These are phyloP conservation scores for Cryptococcus sp. DNA, from an alignment of 1,284 basidiomycete species.

Conservation along the genomic window DNA sequence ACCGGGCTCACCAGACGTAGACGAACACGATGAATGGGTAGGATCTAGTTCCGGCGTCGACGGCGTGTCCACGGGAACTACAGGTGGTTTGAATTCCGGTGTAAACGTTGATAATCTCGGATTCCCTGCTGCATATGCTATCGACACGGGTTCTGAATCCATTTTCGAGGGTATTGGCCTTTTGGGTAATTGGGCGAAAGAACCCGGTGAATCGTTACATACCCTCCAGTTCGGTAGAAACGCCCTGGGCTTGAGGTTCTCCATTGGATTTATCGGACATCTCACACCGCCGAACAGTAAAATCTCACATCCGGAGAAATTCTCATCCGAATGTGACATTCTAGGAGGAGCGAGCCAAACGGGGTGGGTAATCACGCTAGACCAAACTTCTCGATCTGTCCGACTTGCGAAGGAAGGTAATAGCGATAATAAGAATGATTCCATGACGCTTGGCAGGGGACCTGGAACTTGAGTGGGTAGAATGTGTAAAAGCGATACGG, in stretches of 20 bases:
- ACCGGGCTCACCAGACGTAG: slow-evolving; percentile 5
- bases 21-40: slow-evolving; percentile 16
- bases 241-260: slow-evolving; percentile 13
- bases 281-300: slow-evolving; percentile 33
- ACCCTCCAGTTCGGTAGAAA: slow-evolving; percentile 28
- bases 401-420: slow-evolving; percentile 21
- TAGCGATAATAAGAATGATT: slow-evolving; percentile 33
- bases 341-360: slow-evolving; percentile 1
- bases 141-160: neutral
- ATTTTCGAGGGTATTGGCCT: neutral
- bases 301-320: slow-evolving; percentile 20
- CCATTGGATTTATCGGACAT: neutral
- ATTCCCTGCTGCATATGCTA: neutral
- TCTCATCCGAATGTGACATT: slow-evolving; percentile 2
- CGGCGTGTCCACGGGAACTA: slow-evolving; percentile 9
- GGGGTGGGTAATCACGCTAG: neutral
- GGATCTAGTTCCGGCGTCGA: slow-evolving; percentile 32
- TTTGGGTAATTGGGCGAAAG: neutral
- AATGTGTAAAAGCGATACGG: slow-evolving; percentile 32
- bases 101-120: neutral
- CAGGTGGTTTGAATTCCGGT: neutral
- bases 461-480: slow-evolving; percentile 24
- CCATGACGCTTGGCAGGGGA: slow-evolving; percentile 29
- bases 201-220: slow-evolving; percentile 11
- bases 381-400: slow-evolving; percentile 13